Conservation (phyloP, 2,329 filamentous ascomycete species). For the Pseudocercospora vitis region DNA sequence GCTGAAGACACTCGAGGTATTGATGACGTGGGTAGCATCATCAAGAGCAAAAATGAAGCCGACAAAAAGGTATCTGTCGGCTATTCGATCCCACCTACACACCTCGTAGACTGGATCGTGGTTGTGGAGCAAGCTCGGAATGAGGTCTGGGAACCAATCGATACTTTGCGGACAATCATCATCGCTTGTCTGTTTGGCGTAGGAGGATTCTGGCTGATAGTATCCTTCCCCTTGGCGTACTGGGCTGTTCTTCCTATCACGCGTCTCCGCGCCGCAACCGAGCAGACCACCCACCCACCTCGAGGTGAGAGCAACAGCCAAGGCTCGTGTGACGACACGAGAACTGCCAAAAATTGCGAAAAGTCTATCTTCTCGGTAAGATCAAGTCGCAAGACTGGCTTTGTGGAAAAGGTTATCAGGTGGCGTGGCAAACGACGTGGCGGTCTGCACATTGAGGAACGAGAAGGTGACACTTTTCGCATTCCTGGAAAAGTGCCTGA, state of each 20-base stretch:
- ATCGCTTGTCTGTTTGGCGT: constrained; percentile 84
- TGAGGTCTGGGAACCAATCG: constrained; percentile 76
- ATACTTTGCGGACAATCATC: constrained; percentile 75
- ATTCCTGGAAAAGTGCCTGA: constrained; percentile 76
- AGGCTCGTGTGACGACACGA: constrained; percentile 12
- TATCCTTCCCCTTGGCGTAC: constrained; percentile 78
- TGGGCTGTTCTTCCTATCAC: constrained; percentile 78
- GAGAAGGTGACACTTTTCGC: constrained; percentile 61
- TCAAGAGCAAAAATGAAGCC: constrained; percentile 69
- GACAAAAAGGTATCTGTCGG: constrained; percentile 70
- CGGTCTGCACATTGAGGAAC: constrained; percentile 36
- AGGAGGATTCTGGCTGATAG: constrained; percentile 64
- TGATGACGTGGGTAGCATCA: constrained; percentile 63
- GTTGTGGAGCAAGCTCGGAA: constrained; percentile 71
- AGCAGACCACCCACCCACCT: constrained; percentile 68
- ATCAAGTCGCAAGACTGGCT: constrained; percentile 23
- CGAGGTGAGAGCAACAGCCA: constrained; percentile 29
- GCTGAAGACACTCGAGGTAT: constrained; percentile 35
- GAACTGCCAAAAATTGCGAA: not conserved
- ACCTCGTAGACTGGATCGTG: constrained; percentile 77
- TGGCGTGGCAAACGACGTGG: constrained; percentile 30
- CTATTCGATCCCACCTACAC: constrained; percentile 68
- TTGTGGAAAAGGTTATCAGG: constrained; percentile 40
- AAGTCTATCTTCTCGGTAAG: not conserved
- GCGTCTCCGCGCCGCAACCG: constrained; percentile 71